These are phyloP conservation scores for Botrytis porri DNA, from an alignment of 2,329 filamentous ascomycete genomes.

Conservation along the genomic window DNA sequence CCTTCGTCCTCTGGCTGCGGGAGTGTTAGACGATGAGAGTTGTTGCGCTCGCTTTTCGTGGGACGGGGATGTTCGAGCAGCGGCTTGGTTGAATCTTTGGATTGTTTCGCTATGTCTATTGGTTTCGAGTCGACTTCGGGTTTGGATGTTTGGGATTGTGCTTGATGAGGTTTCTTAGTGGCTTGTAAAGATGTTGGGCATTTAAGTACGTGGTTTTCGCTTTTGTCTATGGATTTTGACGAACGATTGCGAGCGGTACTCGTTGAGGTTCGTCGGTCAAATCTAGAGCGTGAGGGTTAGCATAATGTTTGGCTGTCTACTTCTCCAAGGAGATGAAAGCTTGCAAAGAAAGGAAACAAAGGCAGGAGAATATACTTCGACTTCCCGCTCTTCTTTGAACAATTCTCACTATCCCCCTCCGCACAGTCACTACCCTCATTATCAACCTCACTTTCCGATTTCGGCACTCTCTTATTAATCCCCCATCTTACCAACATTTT, in stretches of 20 bases:
- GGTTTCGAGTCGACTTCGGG: background rate
- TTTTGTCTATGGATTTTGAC: background rate
- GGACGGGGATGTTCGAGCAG: constrained; percentile 15
- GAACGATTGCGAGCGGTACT: constrained; percentile 6
- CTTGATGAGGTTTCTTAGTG: background rate
- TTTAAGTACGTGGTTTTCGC: background rate
- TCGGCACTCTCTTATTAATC: constrained; percentile 42
- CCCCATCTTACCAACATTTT: constrained; percentile 71
- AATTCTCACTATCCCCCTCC: constrained; percentile 26
- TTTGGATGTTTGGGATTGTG: background rate
- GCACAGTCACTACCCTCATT: constrained; percentile 31
- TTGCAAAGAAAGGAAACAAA: background rate
- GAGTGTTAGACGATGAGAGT: constrained; percentile 30
- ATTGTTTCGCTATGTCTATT: background rate
- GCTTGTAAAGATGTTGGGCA: background rate
- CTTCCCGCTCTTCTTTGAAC: constrained; percentile 2
- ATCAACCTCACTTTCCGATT: constrained; percentile 17
- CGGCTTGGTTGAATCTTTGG: background rate
- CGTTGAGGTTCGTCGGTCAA: constrained; percentile 3
- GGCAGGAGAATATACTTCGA: background rate
- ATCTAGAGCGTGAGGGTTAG: background rate
- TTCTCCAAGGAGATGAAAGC: background rate
- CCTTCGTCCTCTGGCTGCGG: constrained; percentile 40
- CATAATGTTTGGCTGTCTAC: background rate
- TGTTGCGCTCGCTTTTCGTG: constrained; percentile 28